phyloP scores from a whole-genome alignment of 345 rosid genomes.

The Ceriops decandra region DNA sequence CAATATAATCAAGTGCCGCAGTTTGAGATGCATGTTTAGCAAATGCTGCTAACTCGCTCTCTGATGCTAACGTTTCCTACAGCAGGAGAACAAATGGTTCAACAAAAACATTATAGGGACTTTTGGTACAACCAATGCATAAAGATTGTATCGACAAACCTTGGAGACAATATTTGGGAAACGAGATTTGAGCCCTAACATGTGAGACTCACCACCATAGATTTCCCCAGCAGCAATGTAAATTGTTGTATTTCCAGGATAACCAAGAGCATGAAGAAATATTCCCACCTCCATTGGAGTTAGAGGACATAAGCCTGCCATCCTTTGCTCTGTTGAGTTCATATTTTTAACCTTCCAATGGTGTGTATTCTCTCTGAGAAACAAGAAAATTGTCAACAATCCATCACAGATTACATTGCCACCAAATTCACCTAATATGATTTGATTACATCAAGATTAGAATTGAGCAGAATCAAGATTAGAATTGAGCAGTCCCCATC shows the following conservation, averaged over 20 bases:
- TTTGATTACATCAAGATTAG: not conserved
- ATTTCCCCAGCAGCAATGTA: slow-evolving; percentile 91
- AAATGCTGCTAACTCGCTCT: slow-evolving; percentile 56
- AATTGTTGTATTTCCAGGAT: slow-evolving; percentile 60
- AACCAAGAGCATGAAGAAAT: slow-evolving; percentile 82
- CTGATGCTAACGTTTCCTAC: slow-evolving; percentile 65
- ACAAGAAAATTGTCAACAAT: not conserved
- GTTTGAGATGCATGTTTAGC: slow-evolving; percentile 69
- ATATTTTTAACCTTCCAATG: slow-evolving; percentile 94
- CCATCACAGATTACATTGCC: not conserved
- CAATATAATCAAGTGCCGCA: slow-evolving; percentile 93
- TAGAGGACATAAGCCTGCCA: slow-evolving; percentile 77
- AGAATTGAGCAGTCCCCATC: not conserved
- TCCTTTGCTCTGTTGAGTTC: slow-evolving; percentile 83
- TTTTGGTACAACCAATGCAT: slow-evolving; percentile 5
- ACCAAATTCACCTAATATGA: not conserved
- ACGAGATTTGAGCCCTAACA: slow-evolving; percentile 54
- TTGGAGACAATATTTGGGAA: slow-evolving; percentile 80
- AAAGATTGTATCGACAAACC: slow-evolving; percentile 38
- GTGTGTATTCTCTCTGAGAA: slow-evolving; percentile 65
- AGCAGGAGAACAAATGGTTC: slow-evolving; percentile 13
- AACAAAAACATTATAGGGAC: slow-evolving; percentile 5
- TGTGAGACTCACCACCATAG: slow-evolving; percentile 73
- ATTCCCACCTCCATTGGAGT: slow-evolving; percentile 91
- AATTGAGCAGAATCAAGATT: not conserved